phyloP scores from a whole-genome alignment of 306 rosid species.

The Medicago truncatula region MtrunA17r5.0-ANR NC_053044.1:6213001-6213500 shows the following conservation, averaged over 20 bases:
- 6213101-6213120: no score
- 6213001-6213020: no score
- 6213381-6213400: background rate
- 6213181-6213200: no score
- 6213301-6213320: background rate
- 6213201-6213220: no score
- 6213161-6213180: background rate
- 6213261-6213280: background rate
- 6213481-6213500: conserved; percentile 11
- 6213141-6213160: conserved; percentile 8
- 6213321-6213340: background rate
- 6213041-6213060: background rate
- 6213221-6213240: no score
- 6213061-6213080: conserved; percentile 28
- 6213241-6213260: background rate
- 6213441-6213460: conserved; percentile 6
- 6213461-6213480: conserved; percentile 7
- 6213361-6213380: background rate
- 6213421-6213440: background rate
- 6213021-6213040: background rate
- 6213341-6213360: background rate
- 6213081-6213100: background rate
- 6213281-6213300: background rate
- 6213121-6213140: background rate
- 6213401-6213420: background rate